Conservation (phyloP, 805 yeast genomes). For the Saccharomycopsis sp. region DNA sequence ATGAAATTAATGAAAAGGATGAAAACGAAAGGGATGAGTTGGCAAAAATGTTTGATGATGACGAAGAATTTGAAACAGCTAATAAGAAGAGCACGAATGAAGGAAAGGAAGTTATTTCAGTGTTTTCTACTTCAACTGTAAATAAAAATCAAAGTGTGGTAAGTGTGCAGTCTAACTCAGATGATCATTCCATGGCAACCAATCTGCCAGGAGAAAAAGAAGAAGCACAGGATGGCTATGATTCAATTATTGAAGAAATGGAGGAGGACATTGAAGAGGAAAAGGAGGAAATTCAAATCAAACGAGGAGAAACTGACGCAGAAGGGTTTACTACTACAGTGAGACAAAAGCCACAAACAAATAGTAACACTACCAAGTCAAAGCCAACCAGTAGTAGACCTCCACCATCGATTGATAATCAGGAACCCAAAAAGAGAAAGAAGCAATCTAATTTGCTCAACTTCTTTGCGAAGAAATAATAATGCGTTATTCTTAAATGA, state of each 20-base stretch:
- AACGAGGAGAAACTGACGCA: conserved; percentile 21
- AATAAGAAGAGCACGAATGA: conserved; percentile 1
- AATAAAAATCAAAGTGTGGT: not conserved
- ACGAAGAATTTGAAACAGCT: conserved; percentile 20
- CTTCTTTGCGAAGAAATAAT: conserved; percentile 38
- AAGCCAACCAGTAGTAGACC: conserved; percentile 23
- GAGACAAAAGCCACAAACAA: conserved; percentile 10
- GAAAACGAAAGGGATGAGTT: conserved; percentile 24
- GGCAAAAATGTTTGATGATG: conserved; percentile 32
- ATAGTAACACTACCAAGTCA: conserved; percentile 18
- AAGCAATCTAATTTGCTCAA: conserved; percentile 41
- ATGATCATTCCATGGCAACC: not conserved
- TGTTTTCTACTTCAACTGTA: not conserved
- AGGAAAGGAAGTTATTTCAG: conserved; percentile 7
- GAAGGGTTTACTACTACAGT: conserved; percentile 12
- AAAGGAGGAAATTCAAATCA: conserved; percentile 26
- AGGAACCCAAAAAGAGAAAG: conserved; percentile 24
- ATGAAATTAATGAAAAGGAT: conserved; percentile 19
- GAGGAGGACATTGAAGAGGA: conserved; percentile 9
- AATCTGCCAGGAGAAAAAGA: not conserved
- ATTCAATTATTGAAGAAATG: not conserved
- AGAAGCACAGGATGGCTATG: not conserved
- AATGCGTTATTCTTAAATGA: not conserved
- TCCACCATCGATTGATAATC: conserved; percentile 7
- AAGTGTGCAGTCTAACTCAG: not conserved